Evolutionary conservation across 2,329 filamentous ascomycete genomes (phyloP), one percentile per base, ranked within the genome.

Genomic region (Venturia nashicola): DNA sequence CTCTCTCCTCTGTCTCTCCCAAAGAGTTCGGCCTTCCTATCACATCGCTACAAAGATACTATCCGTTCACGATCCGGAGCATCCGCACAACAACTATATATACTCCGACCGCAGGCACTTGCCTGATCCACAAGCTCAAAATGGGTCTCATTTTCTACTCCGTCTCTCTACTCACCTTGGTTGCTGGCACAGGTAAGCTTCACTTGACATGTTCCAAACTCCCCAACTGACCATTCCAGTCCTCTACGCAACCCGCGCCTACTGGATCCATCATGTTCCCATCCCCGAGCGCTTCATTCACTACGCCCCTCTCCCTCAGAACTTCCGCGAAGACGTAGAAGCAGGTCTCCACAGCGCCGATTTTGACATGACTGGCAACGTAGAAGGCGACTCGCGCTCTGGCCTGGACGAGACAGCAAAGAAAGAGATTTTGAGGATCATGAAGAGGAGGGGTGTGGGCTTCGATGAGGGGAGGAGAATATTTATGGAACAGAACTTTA

Each of bases 381-480:
- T 99, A 42, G 86, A 87, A 65, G 89, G 89, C 61, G 94, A 99
- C 73, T 80, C 81, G 39, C 84, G 94, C 68, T 84, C 85, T 0
- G 94, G 94, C 0, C 80, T 99, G 20, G 92, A 97, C 72, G 86
- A 88, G 68, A 79, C 78, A 59, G 89, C 84, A 64, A 97, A 97
- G 80, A 78, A 81, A 46, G 90, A 96, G 75, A 86, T 99, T 51
- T 83, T 91, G 70, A 83, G 83, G 69, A 92, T 99, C 69, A 99
- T 99, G 94, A 93, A 91, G 83, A 86, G 82, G 73, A 82, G 86
- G 67, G 83, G 86, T 65, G 83, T 97, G 67, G 83, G 82, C 66
- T 99, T 99, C 73, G 93, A 99, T 76, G 91, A 97, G 77, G 94
- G 93, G 46, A 83, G 94, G 69, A 83, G 90, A 70, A 82, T 91